Conservation (phyloP, 805 yeast species). For the Lipomyces sp. region DNA sequence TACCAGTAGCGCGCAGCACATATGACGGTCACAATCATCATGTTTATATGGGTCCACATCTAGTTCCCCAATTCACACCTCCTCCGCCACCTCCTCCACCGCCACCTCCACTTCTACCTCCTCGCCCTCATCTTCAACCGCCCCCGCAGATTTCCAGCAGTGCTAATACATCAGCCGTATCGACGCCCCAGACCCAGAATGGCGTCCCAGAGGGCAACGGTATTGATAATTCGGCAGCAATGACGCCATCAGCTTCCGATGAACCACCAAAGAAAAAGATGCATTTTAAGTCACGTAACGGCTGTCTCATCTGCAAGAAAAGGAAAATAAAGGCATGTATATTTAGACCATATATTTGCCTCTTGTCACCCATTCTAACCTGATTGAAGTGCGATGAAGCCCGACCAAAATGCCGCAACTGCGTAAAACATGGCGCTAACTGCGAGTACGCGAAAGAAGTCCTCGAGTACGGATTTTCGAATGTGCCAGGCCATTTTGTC, state of each 20-base stretch:
- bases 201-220: neutral
- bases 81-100: too few species aligned
- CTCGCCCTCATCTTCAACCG: neutral
- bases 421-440: conserved; percentile 19
- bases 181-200: neutral
- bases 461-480: neutral
- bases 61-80: neutral
- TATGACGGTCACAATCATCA: neutral
- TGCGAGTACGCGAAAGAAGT: conserved; percentile 24
- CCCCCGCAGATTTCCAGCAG: neutral
- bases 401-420: conserved; percentile 23
- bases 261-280: conserved; percentile 11
- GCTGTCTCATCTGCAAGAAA: conserved; percentile 26
- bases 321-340: conserved; percentile 26
- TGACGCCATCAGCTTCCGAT: neutral
- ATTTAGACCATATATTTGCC: neutral
- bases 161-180: neutral
- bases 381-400: conserved; percentile 27
- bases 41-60: neutral
- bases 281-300: conserved; percentile 26
- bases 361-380: neutral
- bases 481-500: neutral
- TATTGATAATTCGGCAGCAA: neutral
- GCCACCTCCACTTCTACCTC: too few species aligned
- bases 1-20: neutral